These are phyloP conservation scores for Candida ponderosae DNA, from an alignment of 805 yeast genomes.

Conservation along the genomic window DNA sequence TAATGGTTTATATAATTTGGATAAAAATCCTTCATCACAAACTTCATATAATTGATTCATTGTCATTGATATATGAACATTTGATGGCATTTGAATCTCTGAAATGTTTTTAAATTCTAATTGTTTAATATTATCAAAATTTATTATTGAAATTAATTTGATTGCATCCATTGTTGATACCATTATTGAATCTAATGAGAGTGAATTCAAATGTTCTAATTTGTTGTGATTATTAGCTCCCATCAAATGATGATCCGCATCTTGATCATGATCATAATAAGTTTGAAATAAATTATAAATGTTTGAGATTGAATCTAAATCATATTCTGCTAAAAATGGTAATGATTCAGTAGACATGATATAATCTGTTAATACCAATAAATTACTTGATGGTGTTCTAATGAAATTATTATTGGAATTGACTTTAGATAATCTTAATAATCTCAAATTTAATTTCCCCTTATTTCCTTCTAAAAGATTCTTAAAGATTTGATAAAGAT, in stretches of 20 bases:
- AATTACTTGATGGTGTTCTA: slow-evolving; percentile 8
- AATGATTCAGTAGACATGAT: slow-evolving; percentile 10
- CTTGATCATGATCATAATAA: not conserved
- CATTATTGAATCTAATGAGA: slow-evolving; percentile 11
- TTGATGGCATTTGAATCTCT: slow-evolving; percentile 23
- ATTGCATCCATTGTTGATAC: slow-evolving; percentile 10
- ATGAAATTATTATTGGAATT: slow-evolving; percentile 8
- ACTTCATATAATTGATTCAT: slow-evolving; percentile 7
- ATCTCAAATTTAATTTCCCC: slow-evolving; percentile 5
- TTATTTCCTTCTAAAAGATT: slow-evolving; percentile 6
- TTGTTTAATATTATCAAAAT: slow-evolving; percentile 12
- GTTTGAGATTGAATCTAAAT: slow-evolving; percentile 7
- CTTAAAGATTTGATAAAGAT: slow-evolving; percentile 16
- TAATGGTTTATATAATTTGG: slow-evolving; percentile 19
- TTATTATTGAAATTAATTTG: slow-evolving; percentile 4
- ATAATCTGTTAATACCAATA: slow-evolving; percentile 13
- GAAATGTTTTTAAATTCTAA: slow-evolving; percentile 28
- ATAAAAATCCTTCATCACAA: slow-evolving; percentile 20
- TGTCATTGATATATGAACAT: slow-evolving; percentile 6
- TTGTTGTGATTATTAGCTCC: too few species aligned
- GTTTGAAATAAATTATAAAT: slow-evolving; percentile 5
- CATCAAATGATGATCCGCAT: too few species aligned
- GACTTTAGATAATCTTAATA: slow-evolving; percentile 9
- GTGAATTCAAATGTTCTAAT: slow-evolving; percentile 3
- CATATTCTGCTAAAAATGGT: slow-evolving; percentile 9